Conservation (phyloP, 2,329 filamentous ascomycete genomes). For the Teratosphaeria nubilosa region DNA sequence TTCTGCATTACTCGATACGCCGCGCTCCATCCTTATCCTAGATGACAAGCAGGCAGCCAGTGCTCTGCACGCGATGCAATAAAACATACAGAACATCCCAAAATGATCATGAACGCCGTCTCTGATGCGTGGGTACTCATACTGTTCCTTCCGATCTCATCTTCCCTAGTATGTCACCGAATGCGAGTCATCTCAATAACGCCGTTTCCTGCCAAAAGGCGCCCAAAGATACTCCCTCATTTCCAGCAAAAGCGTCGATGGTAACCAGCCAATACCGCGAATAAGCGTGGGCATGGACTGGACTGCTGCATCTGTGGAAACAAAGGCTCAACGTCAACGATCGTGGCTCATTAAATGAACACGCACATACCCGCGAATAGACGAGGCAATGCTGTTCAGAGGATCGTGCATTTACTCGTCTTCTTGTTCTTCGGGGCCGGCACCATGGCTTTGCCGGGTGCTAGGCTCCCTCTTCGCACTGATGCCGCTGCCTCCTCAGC, state of each 20-base stretch:
- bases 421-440: slow-evolving; percentile 56
- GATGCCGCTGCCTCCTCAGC: slow-evolving; percentile 33
- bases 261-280: neutral
- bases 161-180: neutral
- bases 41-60: neutral
- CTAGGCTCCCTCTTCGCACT: slow-evolving; percentile 28
- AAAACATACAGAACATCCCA: neutral
- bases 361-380: neutral
- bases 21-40: neutral
- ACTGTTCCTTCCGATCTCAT: neutral
- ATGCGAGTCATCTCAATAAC: neutral
- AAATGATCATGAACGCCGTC: neutral
- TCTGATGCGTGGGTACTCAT: neutral
- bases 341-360: slow-evolving; percentile 1
- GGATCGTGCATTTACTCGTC: slow-evolving; percentile 72
- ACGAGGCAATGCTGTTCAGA: slow-evolving; percentile 38
- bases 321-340: slow-evolving; percentile 6
- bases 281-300: slow-evolving; percentile 5
- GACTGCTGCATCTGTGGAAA: slow-evolving; percentile 4
- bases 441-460: slow-evolving; percentile 20
- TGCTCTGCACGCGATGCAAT: neutral
- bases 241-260: slow-evolving; percentile 3
- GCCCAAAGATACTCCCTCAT: slow-evolving; percentile 6
- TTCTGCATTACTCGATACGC: neutral
- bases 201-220: slow-evolving; percentile 1